A percentile compares a stretch with the other conserved stretches of the same genome.
Evolutionary conservation across 2,329 filamentous ascomycete species (phyloP).

Genomic region (Fusarium kyushuense): DNA sequence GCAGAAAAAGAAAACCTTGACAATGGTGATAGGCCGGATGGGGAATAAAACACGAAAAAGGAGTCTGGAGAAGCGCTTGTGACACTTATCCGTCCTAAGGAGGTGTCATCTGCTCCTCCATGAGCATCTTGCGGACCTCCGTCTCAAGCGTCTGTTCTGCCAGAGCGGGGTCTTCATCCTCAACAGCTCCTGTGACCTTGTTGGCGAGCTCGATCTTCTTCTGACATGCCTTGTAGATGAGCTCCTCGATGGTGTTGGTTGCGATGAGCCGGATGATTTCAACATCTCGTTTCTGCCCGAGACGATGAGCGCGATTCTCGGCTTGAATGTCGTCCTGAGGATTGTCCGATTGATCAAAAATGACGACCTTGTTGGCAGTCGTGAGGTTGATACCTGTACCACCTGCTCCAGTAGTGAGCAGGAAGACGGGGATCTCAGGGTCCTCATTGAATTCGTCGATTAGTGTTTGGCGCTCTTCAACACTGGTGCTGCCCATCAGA

Average conservation of each 20-base stretch:
- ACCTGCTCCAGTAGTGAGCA: constrained; percentile 92
- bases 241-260: constrained; percentile 86
- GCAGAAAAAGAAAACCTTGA: constrained; percentile 24
- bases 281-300: constrained; percentile 90
- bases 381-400: constrained; percentile 98
- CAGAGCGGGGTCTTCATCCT: constrained; percentile 47
- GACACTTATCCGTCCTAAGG: constrained; percentile 48
- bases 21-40: constrained; percentile 11
- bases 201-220: constrained; percentile 91
- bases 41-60: constrained; percentile 3
- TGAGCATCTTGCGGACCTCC: constrained; percentile 60
- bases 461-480: constrained; percentile 84
- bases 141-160: constrained; percentile 56
- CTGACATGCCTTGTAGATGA: constrained; percentile 90
- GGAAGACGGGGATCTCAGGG: constrained; percentile 84
- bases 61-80: neutral
- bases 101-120: constrained; percentile 56
- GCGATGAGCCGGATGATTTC: constrained; percentile 90
- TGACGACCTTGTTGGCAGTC: constrained; percentile 95
- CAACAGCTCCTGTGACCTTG: constrained; percentile 62
- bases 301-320: constrained; percentile 94
- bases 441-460: constrained; percentile 89
- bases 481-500: constrained; percentile 86
- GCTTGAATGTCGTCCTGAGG: constrained; percentile 98
- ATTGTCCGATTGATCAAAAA: constrained; percentile 98